These are phyloP conservation scores for Rhodocollybia butyracea DNA, from an alignment of 768 basidiomycete species.

Conservation along the genomic window DNA sequence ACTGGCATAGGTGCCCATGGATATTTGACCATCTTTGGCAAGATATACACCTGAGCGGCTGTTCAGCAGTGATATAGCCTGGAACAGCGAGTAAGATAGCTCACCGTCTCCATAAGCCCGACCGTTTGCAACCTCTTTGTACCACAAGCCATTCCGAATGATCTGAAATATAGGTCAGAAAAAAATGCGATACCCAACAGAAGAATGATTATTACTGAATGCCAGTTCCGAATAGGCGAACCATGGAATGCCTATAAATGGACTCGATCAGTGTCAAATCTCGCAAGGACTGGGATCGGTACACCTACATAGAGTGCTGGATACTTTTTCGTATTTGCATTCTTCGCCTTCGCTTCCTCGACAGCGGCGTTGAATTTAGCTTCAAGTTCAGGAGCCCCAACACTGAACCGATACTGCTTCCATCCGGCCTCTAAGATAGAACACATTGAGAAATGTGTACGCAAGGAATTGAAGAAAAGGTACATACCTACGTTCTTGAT, in stretches of 20 bases:
- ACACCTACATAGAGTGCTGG: conserved; percentile 43
- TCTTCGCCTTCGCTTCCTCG: conserved; percentile 29
- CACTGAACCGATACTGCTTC: conserved; percentile 68
- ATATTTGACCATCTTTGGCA: conserved; percentile 51
- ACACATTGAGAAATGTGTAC: not conserved
- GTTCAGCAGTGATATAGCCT: conserved; percentile 2
- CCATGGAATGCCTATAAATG: conserved; percentile 64
- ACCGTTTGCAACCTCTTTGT: conserved; percentile 50
- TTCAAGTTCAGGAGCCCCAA: conserved; percentile 71
- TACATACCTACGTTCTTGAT: conserved; percentile 50
- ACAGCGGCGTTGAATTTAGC: conserved; percentile 55
- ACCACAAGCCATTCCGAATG: conserved; percentile 71
- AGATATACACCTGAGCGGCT: conserved; percentile 57
- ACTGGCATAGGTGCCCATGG: conserved; percentile 41
- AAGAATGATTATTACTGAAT: conserved; percentile 33
- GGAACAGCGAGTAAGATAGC: conserved; percentile 2
- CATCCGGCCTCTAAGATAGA: conserved; percentile 37
- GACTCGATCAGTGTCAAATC: not conserved
- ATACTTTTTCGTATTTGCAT: conserved; percentile 40
- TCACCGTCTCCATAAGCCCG: conserved; percentile 62
- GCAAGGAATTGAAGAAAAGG: not conserved
- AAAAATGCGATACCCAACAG: too few relatives aligned
- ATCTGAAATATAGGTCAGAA: conserved; percentile 38
- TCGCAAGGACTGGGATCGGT: conserved; percentile 6
- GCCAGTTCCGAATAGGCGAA: conserved; percentile 64